phyloP scores from a whole-genome alignment of 306 rosid genomes.

The Gynostemma pentaphyllum region DNA sequence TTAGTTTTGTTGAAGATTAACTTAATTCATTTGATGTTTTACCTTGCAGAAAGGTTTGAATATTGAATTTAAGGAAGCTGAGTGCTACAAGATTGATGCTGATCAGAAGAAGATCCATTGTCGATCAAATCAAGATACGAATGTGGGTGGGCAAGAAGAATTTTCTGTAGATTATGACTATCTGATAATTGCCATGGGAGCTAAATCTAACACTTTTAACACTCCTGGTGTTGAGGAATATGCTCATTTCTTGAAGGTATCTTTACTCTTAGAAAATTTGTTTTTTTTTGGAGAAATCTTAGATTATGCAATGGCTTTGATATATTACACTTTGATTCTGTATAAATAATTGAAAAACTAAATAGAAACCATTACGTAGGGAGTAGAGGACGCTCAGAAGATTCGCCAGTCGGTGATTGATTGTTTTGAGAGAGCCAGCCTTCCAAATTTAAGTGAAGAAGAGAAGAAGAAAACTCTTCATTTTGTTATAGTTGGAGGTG shows the following conservation, averaged over 20 bases:
- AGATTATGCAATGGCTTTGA: not conserved
- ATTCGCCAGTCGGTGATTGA: constrained; percentile 53
- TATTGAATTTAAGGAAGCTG: constrained; percentile 47
- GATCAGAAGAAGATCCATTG: constrained; percentile 43
- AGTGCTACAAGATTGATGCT: constrained; percentile 61
- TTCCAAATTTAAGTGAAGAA: constrained; percentile 53
- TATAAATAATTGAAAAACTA: not conserved
- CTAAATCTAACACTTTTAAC: constrained; percentile 65
- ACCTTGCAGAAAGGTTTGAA: constrained; percentile 40
- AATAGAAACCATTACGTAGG: constrained; percentile 20
- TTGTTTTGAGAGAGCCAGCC: constrained; percentile 74
- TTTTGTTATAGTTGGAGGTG: constrained; percentile 82
- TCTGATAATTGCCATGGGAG: constrained; percentile 57
- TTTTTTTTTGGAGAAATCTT: not conserved
- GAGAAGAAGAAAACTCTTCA: constrained; percentile 70
- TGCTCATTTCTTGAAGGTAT: constrained; percentile 71
- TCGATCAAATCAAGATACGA: constrained; percentile 32
- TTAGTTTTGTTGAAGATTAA: not conserved
- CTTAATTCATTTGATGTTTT: not conserved
- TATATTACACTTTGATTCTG: constrained; percentile 5
- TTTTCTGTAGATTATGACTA: constrained; percentile 60
- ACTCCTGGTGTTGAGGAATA: constrained; percentile 79
- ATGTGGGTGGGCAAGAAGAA: constrained; percentile 41
- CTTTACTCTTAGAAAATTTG: not conserved
- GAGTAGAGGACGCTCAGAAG: constrained; percentile 79